phyloP scores from a whole-genome alignment of 169 alveolate species.

The Cryptosporidium parvum region DNA sequence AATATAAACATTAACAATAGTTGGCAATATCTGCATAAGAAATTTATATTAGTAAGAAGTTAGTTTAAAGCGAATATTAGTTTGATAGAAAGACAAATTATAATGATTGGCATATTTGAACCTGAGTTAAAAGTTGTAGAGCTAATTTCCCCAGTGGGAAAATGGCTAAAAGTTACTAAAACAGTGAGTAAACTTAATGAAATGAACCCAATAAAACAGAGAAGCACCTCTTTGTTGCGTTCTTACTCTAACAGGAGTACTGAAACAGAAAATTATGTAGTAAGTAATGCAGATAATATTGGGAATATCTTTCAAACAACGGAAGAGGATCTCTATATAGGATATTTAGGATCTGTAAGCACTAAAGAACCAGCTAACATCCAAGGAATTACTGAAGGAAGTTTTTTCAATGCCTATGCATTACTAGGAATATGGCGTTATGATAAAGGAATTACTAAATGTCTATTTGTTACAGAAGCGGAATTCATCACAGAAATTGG shows the following conservation, averaged over 20 bases:
- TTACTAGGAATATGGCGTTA: conserved; percentile 63
- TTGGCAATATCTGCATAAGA: no score
- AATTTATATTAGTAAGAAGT: no score
- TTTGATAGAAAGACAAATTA: not conserved
- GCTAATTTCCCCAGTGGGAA: conserved; percentile 33
- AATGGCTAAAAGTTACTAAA: conserved; percentile 47
- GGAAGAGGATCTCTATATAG: conserved; percentile 45
- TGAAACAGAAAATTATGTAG: not conserved
- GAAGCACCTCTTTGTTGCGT: not conserved
- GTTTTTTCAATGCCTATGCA: conserved; percentile 32
- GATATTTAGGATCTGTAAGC: conserved; percentile 62
- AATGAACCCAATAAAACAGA: not conserved
- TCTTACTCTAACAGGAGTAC: conserved; percentile 5
- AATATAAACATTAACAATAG: not conserved
- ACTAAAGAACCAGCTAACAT: conserved; percentile 15
- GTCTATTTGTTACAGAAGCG: conserved; percentile 63
- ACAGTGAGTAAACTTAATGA: not conserved
- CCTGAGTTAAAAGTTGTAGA: conserved; percentile 29
- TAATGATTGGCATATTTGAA: conserved; percentile 40
- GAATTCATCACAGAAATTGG: conserved; percentile 66
- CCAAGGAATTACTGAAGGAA: not conserved
- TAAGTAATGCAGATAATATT: not conserved
- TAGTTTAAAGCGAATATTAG: not conserved
- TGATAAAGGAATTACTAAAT: conserved; percentile 58
- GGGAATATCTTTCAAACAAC: not conserved